These are phyloP conservation scores for Penicillium macrosclerotiorum DNA, from an alignment of 495 filamentous ascomycete species.

Conservation along the genomic window DNA sequence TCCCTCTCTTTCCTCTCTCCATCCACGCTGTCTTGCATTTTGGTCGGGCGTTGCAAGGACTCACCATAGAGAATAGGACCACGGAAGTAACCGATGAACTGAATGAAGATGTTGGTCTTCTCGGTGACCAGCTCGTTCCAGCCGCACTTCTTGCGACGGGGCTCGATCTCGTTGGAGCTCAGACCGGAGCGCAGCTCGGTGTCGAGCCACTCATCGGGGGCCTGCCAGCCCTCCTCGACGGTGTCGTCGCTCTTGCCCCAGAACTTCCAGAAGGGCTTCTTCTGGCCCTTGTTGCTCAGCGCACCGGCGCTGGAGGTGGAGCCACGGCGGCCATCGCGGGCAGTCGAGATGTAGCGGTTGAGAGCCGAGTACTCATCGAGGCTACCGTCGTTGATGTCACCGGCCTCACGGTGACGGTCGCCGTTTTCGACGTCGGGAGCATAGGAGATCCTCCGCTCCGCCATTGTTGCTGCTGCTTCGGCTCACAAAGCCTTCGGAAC, in stretches of 20 bases:
- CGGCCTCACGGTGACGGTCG: constrained; percentile 38
- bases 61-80: constrained; percentile 83
- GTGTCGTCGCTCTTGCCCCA: constrained; percentile 42
- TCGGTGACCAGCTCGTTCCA: constrained; percentile 75
- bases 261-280: constrained; percentile 59
- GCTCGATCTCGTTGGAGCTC: constrained; percentile 55
- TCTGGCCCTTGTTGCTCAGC: constrained; percentile 39
- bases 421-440: constrained; percentile 52
- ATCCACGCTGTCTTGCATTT: no score
- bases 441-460: constrained; percentile 55
- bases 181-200: constrained; percentile 69
- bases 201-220: constrained; percentile 69
- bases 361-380: constrained; percentile 56
- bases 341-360: constrained; percentile 66
- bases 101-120: constrained; percentile 73
- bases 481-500: constrained; percentile 45
- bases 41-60: no score
- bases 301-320: constrained; percentile 52
- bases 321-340: constrained; percentile 57
- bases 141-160: constrained; percentile 63
- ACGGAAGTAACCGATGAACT: constrained; percentile 77
- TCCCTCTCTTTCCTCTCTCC: no score
- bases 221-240: constrained; percentile 47
- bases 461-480: constrained; percentile 47
- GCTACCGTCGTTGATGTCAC: constrained; percentile 26